These are phyloP conservation scores for Phytophthora cactorum DNA, from an alignment of 352 stramenopile genomes.

Conservation along the genomic window DNA sequence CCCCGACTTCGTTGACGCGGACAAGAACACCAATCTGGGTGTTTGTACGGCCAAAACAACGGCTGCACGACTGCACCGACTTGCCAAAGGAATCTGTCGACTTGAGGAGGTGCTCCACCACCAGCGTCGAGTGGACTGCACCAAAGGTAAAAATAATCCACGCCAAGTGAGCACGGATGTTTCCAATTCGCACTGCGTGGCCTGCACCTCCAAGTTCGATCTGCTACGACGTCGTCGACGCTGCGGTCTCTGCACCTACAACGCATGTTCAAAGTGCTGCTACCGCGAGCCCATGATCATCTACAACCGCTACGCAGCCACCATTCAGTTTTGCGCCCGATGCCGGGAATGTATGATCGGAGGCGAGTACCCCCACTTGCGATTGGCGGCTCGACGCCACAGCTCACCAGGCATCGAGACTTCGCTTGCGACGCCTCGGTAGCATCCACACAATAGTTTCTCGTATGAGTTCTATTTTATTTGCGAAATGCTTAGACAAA, in stretches of 20 bases:
- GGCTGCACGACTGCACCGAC: slow-evolving; percentile 27
- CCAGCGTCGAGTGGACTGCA: slow-evolving; percentile 20
- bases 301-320: slow-evolving; percentile 44
- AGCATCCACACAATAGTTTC: not conserved
- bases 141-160: slow-evolving; percentile 6
- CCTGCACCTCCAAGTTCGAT: slow-evolving; percentile 43
- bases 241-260: slow-evolving; percentile 46
- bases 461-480: slow-evolving; percentile 21
- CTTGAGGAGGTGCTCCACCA: slow-evolving; percentile 38
- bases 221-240: slow-evolving; percentile 33
- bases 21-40: slow-evolving; percentile 14
- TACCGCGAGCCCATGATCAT: slow-evolving; percentile 46
- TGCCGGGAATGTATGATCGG: slow-evolving; percentile 45
- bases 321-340: slow-evolving; percentile 42
- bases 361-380: slow-evolving; percentile 44
- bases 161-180: slow-evolving; percentile 18
- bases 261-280: slow-evolving; percentile 41
- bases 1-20: slow-evolving; percentile 7
- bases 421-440: slow-evolving; percentile 15
- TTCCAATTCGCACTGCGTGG: slow-evolving; percentile 44
- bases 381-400: slow-evolving; percentile 32
- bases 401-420: slow-evolving; percentile 42
- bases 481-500: slow-evolving; percentile 7
- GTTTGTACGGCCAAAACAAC: slow-evolving; percentile 36
- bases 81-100: slow-evolving; percentile 39